Evolutionary conservation across 805 yeast genomes (phyloP), one percentile per base, ranked within the genome.

Genomic region (Zygosaccharomyces kombuchaensis): DNA sequence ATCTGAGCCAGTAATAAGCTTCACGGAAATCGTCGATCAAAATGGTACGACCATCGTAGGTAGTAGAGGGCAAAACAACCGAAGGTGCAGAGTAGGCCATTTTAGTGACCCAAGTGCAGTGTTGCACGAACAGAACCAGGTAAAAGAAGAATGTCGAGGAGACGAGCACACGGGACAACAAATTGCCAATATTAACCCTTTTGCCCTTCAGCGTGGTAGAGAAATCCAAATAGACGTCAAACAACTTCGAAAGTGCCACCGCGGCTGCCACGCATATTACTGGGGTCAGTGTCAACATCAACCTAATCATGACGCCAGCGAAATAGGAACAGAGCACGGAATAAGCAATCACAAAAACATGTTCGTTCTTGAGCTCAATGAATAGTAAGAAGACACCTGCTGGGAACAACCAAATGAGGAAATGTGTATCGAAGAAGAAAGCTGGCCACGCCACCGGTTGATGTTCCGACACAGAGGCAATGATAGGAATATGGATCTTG

Each of bases 401-500:
- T 43, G 99, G 99, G 87, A 93, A 93, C 56, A 93, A 75, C 99
- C 99, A 95, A 59, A 91, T 87, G 69, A 93, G 75, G 75, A 91
- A 79, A 59, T 82, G 87, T 42, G 93, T 83, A 67, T 93, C 99
- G 65, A 91, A 87, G 78, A 88, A 93, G 67, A 93, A 95, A 9
- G 97, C 81, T 9, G 98, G 96, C 99, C 99, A 93, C 3, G 99
- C 96, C n/a, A 98, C 91, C 48, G 99, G 99, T 75, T 93, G 99
- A 74, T 93, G 99, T 72, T 93, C 99, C 10, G 96, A 87, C 31
- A 93, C 99, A 2, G 97, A 90, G 1, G 99, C 99, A 69, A 93
- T 93, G 63, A 93, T 93, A 36, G 99, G 99, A 59, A 93, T 93
- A 65, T 93, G 99, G 55, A 93, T 86, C 73, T 90, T 91, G 52